phyloP scores from a whole-genome alignment of 1,284 basidiomycete species.

The Ceratobasidium sp. region DNA sequence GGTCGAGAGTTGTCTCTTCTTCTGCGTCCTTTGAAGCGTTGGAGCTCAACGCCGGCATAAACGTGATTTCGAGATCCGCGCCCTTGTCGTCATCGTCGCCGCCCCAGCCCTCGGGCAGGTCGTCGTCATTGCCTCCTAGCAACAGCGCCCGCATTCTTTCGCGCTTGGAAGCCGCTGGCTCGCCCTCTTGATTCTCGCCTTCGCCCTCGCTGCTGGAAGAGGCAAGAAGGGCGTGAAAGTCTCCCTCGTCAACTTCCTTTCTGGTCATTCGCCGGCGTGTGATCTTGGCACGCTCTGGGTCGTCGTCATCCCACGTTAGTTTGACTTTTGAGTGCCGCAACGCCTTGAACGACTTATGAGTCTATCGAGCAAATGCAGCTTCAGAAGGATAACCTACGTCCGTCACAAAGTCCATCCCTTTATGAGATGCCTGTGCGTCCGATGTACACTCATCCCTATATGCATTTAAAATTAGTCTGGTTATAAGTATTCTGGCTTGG shows the following conservation, averaged over 20 bases:
- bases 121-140: slow-evolving; percentile 59
- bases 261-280: slow-evolving; percentile 81
- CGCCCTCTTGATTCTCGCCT: slow-evolving; percentile 53
- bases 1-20: slow-evolving; percentile 85
- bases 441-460: slow-evolving; percentile 84
- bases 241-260: slow-evolving; percentile 88
- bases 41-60: slow-evolving; percentile 81
- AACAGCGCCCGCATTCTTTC: slow-evolving; percentile 77
- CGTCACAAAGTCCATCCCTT: slow-evolving; percentile 91
- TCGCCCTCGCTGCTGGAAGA: slow-evolving; percentile 70
- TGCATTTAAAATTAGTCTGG: slow-evolving; percentile 1
- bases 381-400: slow-evolving; percentile 68
- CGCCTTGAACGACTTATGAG: slow-evolving; percentile 65
- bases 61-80: slow-evolving; percentile 92
- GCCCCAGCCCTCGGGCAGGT: slow-evolving; percentile 85
- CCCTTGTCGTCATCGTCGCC: slow-evolving; percentile 61
- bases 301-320: slow-evolving; percentile 98
- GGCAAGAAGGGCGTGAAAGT: slow-evolving; percentile 87
- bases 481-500: background rate
- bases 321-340: slow-evolving; percentile 98
- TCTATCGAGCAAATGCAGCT: background rate
- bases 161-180: slow-evolving; percentile 61
- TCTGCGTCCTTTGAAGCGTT: slow-evolving; percentile 55
- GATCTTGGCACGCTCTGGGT: slow-evolving; percentile 85
- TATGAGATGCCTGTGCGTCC: slow-evolving; percentile 70